Conservation (phyloP, 2,329 filamentous ascomycete genomes). For the Ophiobolus disseminans region DNA sequence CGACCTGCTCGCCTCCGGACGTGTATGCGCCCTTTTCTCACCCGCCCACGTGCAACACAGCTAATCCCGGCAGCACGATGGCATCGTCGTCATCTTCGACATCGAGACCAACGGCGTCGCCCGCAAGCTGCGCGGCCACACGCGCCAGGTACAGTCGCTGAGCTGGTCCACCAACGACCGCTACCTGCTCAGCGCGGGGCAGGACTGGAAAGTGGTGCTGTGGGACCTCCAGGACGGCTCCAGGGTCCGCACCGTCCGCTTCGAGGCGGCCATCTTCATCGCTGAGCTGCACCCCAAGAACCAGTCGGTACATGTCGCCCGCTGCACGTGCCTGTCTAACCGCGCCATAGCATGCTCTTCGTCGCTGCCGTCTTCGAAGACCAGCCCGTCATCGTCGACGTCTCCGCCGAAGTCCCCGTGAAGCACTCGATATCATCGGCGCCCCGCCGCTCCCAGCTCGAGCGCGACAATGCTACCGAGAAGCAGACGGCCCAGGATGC, state of each 20-base stretch:
- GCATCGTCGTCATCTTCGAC: slow-evolving; percentile 94
- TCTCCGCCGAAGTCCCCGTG: slow-evolving; percentile 71
- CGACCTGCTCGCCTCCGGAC: slow-evolving; percentile 91
- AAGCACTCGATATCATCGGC: slow-evolving; percentile 82
- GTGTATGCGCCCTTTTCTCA: slow-evolving; percentile 60
- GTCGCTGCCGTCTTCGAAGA: slow-evolving; percentile 94
- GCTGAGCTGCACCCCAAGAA: slow-evolving; percentile 93
- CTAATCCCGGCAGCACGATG: slow-evolving; percentile 67
- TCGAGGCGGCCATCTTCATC: slow-evolving; percentile 92
- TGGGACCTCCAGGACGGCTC: slow-evolving; percentile 85
- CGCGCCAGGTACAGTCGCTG: slow-evolving; percentile 88
- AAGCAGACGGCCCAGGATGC: slow-evolving; percentile 91
- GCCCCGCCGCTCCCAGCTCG: slow-evolving; percentile 74
- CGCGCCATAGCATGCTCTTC: slow-evolving; percentile 71
- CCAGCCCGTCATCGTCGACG: slow-evolving; percentile 85
- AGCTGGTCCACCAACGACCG: slow-evolving; percentile 94
- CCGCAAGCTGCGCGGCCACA: slow-evolving; percentile 91
- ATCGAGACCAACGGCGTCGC: slow-evolving; percentile 97
- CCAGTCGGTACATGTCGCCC: slow-evolving; percentile 64
- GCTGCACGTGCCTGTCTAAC: slow-evolving; percentile 8
- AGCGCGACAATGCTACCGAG: slow-evolving; percentile 75
- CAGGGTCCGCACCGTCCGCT: slow-evolving; percentile 82
- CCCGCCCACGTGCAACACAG: background rate
- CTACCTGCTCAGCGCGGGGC: slow-evolving; percentile 89
- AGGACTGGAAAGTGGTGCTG: slow-evolving; percentile 95